A percentile compares a stretch with the other conserved stretches of the same genome.
Conservation (phyloP, 2,329 filamentous ascomycete species). For the Metarhizium rileyi region DNA sequence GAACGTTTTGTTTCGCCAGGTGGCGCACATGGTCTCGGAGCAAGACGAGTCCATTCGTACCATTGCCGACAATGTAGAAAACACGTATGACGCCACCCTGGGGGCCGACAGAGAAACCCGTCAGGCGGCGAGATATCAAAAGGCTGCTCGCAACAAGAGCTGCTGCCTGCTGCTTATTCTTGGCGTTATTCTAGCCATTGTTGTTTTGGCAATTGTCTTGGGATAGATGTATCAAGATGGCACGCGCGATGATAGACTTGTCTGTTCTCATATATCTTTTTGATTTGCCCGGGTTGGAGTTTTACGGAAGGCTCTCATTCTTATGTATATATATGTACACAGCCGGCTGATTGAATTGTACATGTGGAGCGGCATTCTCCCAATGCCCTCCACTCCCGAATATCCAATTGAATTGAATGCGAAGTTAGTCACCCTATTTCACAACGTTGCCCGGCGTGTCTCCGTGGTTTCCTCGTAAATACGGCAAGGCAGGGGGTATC, state of each 20-base stretch:
- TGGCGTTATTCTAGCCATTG: constrained; percentile 78
- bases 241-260: background rate
- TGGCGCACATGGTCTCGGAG: constrained; percentile 94
- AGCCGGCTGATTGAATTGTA: constrained; percentile 7
- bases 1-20: constrained; percentile 93
- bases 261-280: background rate
- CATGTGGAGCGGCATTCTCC: constrained; percentile 6
- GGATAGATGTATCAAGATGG: constrained; percentile 36
- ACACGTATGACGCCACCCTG: constrained; percentile 68
- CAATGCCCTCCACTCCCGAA: constrained; percentile 5
- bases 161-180: constrained; percentile 87
- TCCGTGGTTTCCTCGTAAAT: constrained; percentile 11
- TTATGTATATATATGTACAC: constrained; percentile 4
- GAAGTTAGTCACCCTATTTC: background rate
- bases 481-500: constrained; percentile 11
- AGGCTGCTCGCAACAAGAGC: constrained; percentile 86
- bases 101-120: constrained; percentile 81
- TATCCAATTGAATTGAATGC: constrained; percentile 7
- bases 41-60: constrained; percentile 82
- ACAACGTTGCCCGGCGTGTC: background rate
- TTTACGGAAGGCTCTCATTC: constrained; percentile 1
- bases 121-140: constrained; percentile 84
- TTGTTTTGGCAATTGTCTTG: constrained; percentile 76
- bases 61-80: constrained; percentile 81
- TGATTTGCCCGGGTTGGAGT: constrained; percentile 7